Conservation (phyloP, 371 early-diverging fungal genomes). For the Coemansia linderi region DNA sequence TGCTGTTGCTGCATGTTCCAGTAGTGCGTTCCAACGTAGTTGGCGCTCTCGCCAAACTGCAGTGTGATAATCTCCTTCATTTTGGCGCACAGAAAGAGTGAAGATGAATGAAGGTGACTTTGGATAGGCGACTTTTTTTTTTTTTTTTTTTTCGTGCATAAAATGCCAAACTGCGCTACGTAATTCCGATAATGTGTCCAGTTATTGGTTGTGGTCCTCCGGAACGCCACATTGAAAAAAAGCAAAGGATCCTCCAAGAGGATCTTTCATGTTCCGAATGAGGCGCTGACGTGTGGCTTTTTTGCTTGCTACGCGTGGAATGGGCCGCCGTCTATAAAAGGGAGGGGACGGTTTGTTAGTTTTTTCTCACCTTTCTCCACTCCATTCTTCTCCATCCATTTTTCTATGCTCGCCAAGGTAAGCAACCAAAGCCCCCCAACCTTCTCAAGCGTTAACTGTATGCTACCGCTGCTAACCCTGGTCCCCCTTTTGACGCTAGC, state of each 20-base stretch:
- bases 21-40: slow-evolving; percentile 86
- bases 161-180: background rate
- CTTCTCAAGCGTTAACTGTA: too few species aligned
- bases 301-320: background rate
- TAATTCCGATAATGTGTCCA: background rate
- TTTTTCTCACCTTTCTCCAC: too few species aligned
- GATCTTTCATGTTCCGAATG: background rate
- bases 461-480: too few species aligned
- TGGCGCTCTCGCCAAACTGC: slow-evolving; percentile 83
- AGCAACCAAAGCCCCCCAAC: too few species aligned
- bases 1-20: slow-evolving; percentile 82
- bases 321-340: background rate
- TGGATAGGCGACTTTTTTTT: background rate
- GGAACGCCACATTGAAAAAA: background rate
- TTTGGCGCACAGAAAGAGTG: background rate
- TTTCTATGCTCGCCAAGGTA: too few species aligned
- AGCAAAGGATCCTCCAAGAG: background rate
- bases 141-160: background rate
- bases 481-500: background rate
- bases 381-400: too few species aligned
- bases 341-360: background rate
- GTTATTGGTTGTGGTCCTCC: background rate
- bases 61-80: slow-evolving; percentile 88
- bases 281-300: background rate
- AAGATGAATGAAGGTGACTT: background rate